These are phyloP conservation scores for Ascomycota sp. DNA, from an alignment of 2,329 filamentous ascomycete species.

Conservation along the genomic window DNA sequence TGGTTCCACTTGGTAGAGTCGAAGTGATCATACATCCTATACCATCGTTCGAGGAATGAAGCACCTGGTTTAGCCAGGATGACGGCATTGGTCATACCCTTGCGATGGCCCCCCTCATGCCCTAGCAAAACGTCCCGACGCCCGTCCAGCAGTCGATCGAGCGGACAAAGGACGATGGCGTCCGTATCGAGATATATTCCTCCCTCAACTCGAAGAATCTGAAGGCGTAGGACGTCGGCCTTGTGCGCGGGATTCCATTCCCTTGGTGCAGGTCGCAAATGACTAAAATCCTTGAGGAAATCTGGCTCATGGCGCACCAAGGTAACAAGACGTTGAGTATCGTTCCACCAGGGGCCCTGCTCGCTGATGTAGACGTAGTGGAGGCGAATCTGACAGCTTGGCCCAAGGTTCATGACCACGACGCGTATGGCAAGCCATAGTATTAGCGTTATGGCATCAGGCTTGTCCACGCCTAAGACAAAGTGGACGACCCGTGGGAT, in stretches of 20 bases:
- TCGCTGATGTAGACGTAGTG: conserved; percentile 1
- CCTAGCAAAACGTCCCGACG: background rate
- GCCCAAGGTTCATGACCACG: background rate
- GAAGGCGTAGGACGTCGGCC: conserved; percentile 1
- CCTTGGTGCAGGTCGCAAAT: background rate
- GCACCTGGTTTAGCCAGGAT: background rate
- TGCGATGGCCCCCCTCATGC: conserved; percentile 1
- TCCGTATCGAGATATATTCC: conserved; percentile 1
- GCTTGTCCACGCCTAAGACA: conserved; percentile 1
- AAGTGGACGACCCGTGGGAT: conserved; percentile 1
- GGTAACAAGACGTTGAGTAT: background rate
- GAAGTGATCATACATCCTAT: background rate
- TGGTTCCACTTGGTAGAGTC: background rate
- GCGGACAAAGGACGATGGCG: background rate
- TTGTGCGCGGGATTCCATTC: conserved; percentile 1
- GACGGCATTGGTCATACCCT: conserved; percentile 1
- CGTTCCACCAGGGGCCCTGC: conserved; percentile 1
- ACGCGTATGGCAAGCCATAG: background rate
- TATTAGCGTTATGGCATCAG: background rate
- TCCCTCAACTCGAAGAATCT: background rate
- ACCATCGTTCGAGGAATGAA: conserved; percentile 1
- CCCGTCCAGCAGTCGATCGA: background rate
- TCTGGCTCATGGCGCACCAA: background rate
- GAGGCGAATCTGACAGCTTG: background rate
- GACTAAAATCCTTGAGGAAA: background rate